Base-by-base conservation (phyloP, 129 eudicot species). In the Ambrosia trifida region DNA sequence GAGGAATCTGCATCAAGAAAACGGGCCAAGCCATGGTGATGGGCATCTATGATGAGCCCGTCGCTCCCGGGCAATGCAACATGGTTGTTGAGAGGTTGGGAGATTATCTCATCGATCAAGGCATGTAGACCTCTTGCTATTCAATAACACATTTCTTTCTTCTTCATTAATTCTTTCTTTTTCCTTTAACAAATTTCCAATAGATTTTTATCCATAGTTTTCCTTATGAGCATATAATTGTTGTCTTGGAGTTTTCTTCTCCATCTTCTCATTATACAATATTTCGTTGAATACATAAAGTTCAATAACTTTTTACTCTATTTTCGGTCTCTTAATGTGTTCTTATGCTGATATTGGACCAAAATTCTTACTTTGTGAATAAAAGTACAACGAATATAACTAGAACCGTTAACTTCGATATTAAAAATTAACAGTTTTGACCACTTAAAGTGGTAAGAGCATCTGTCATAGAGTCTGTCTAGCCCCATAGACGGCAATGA, bases 61-160 rank as follows among this genome's bases (percentile, higher is more conserved):
- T 88, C 61, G 82, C 89, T 43, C 89, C 95, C 2, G 95, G 95
- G 32, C 95, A 91, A 68, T 88, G 97, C 91, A 91, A 91, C 88
- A 85, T 85, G 87, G 81, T 91, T 17, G 97, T 91, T 5, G 97
- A 91, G 83, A 88, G 83, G 97, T 69, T 91, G 79, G 97, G 89
- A 7, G 95, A 91, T 72, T 87, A 91, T 72, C 96, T 89, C 74
- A 30, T 84, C 13, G 96, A 89, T 16, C 96, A 89, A 73, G 89
- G 85, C 57, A 80, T 87, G 69, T 87, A 84, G 72, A 74, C 59
- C 50, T 8, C 13, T 7, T 56, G 49, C 14, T 70, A 70, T 43
- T 16, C n/a, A 66, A 13, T 46, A 19, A 59, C 72, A 28, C 30
- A 19, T 66, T 57, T 14, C 57, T 64, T 54, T 54, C 35, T 53